Evolutionary conservation across 352 stramenopile species (phyloP).

Genomic region (Phytophthora agathidicida): DNA sequence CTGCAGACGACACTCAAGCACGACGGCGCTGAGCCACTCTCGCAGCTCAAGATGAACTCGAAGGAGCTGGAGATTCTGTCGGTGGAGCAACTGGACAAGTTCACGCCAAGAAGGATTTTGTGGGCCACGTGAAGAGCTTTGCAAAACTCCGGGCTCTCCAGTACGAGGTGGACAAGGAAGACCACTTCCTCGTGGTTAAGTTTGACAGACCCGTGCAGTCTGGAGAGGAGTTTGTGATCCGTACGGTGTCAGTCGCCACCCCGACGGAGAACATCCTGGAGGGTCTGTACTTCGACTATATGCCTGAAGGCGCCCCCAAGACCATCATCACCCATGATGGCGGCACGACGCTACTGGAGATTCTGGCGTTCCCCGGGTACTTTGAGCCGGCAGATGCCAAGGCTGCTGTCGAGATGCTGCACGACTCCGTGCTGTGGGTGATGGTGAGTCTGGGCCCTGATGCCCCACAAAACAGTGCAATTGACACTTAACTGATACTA

Average conservation of each 20-base stretch:
- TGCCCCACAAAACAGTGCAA: too few relatives aligned
- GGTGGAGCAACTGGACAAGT: slow-evolving; percentile 59
- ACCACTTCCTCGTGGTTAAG: slow-evolving; percentile 76
- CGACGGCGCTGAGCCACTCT: slow-evolving; percentile 37
- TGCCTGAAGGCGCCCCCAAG: slow-evolving; percentile 61
- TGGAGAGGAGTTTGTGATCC: slow-evolving; percentile 73
- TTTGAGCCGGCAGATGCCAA: slow-evolving; percentile 74
- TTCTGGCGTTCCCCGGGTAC: slow-evolving; percentile 72
- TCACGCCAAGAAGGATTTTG: slow-evolving; percentile 56
- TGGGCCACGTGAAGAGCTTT: slow-evolving; percentile 65
- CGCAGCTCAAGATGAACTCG: slow-evolving; percentile 72
- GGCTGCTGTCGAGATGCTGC: slow-evolving; percentile 73
- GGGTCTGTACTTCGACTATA: slow-evolving; percentile 83
- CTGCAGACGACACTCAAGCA: slow-evolving; percentile 77
- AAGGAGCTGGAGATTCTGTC: slow-evolving; percentile 75
- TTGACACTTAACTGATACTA: neutral
- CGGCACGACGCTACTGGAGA: slow-evolving; percentile 74
- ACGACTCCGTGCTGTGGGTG: slow-evolving; percentile 76
- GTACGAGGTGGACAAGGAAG: slow-evolving; percentile 62
- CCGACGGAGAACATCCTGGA: slow-evolving; percentile 83
- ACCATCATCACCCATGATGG: slow-evolving; percentile 86
- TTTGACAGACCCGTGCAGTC: slow-evolving; percentile 53
- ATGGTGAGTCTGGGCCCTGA: slow-evolving; percentile 80
- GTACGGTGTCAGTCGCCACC: slow-evolving; percentile 66
- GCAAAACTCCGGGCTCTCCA: slow-evolving; percentile 47